phyloP scores from a whole-genome alignment of 2,329 filamentous ascomycete genomes.

The Paracorniculantispora psalliotae region DNA sequence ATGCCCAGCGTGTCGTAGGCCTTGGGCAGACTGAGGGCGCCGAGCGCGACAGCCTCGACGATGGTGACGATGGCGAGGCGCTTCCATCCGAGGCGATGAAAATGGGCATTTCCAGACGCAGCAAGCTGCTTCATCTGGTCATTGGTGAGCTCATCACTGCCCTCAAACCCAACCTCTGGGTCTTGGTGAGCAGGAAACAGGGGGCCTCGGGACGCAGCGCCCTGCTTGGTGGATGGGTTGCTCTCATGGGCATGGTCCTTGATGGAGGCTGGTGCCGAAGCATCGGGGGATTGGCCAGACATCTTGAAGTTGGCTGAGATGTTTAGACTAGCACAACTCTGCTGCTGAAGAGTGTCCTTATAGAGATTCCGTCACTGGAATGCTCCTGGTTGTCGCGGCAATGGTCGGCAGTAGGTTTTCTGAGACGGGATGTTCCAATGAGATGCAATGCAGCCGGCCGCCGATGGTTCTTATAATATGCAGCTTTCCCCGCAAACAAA shows the following conservation, averaged over 20 bases:
- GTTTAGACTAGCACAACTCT: neutral
- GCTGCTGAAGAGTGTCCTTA: neutral
- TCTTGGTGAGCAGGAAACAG: slow-evolving; percentile 2
- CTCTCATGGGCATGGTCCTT: neutral
- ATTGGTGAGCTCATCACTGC: slow-evolving; percentile 23
- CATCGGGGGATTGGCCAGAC: neutral
- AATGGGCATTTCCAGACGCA: slow-evolving; percentile 36
- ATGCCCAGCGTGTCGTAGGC: slow-evolving; percentile 37
- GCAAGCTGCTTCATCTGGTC: slow-evolving; percentile 33
- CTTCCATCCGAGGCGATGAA: slow-evolving; percentile 47
- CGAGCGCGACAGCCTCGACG: slow-evolving; percentile 47
- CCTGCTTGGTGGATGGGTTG: neutral
- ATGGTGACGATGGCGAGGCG: slow-evolving; percentile 45
- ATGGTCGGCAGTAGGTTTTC: neutral
- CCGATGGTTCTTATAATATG: neutral
- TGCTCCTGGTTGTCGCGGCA: neutral
- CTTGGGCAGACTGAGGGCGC: slow-evolving; percentile 40
- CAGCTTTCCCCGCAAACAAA: slow-evolving; percentile 10
- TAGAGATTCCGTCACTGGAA: neutral
- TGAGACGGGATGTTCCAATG: neutral
- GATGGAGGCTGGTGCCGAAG: neutral
- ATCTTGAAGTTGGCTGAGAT: neutral
- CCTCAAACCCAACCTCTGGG: slow-evolving; percentile 30
- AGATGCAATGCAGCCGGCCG: neutral
- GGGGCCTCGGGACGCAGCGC: neutral